Base-by-base conservation (phyloP, 2,329 filamentous ascomycete genomes). In the Teratosphaeria gauchensis region DNA sequence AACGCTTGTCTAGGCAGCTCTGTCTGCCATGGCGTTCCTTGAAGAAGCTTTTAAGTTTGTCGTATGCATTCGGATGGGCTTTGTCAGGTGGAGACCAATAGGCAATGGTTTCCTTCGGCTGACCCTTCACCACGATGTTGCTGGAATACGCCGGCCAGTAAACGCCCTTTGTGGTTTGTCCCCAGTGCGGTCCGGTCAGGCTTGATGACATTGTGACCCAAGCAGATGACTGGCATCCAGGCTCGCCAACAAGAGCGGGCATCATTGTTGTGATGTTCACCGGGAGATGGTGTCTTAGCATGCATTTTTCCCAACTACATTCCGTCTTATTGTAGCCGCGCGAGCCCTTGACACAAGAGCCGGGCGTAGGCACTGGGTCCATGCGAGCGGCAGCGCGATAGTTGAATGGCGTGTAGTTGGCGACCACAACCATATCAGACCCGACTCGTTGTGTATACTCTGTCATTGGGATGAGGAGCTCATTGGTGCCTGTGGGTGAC, bases 221-320 rank as follows among this genome's bases (percentile, higher is more conserved):
- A n/a, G 42, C 42, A 48, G 42, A 48, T 9, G 16, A 19, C 16
- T 48, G 42, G 19, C 42, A 48, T n/a, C 42, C 42, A 48, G 42
- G 42, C n/a, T 48, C 42, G 42, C 42, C 42, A 19, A 48, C 42
- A 8, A 48, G 16, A 21, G 42, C 42, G n/a, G 42, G 42, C 42
- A 53, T 54, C 51, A 58, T 48, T 4, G 56, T 58, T 6, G 52
- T 48, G 12, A 58, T 54, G 51, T 58, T 46, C 33, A 58, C 38
- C 19, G 56, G 56, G 21, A 42, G 35, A 48, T 58, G 51, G 35
- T 54, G 52, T 32, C 51, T 30, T n/a, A 54, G 30, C 56, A 58
- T 54, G 33, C 56, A 58, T 4, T 31, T 46, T n/a, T 38, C 24
- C 30, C 21, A 31, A 3, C 8, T 30, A 42, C 56, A 58, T 19